Conservation (phyloP, 805 yeast genomes). For the Ogataea ganodermae region DNA sequence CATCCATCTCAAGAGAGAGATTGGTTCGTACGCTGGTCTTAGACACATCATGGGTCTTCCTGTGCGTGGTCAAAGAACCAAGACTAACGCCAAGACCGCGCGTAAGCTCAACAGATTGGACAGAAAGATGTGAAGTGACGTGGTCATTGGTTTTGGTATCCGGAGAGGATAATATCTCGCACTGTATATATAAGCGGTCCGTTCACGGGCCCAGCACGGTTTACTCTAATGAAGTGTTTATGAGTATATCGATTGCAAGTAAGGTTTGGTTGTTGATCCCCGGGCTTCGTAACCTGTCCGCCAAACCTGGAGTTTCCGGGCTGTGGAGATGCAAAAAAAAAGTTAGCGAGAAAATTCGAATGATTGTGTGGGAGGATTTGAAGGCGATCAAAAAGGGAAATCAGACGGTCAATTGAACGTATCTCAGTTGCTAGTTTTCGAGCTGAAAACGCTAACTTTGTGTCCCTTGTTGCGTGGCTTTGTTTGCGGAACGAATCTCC, state of each 20-base stretch:
- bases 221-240: neutral
- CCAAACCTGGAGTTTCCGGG: neutral
- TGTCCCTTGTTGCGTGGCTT: neutral
- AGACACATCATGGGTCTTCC: constrained; percentile 86
- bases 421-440: no score
- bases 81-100: constrained; percentile 90
- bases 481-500: neutral
- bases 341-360: constrained; percentile 7
- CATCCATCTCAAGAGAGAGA: constrained; percentile 74
- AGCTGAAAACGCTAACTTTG: neutral
- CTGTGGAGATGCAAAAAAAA: constrained; percentile 2
- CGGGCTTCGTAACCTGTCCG: neutral
- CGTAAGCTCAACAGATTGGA: constrained; percentile 77
- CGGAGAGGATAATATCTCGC: no score
- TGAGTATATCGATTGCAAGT: no score
- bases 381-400: neutral
- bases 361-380: neutral
- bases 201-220: neutral
- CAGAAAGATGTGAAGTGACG: constrained; percentile 37
- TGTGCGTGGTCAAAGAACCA: constrained; percentile 87
- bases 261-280: neutral
- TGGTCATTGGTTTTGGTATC: neutral
- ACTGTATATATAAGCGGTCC: neutral
- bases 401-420: no score
- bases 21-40: constrained; percentile 84